Percentiles rank a stretch among this genome's conserved stretches.
Evolutionary conservation across 192 early-diverging fungal species (phyloP).

Genomic region (Entomortierella beljakovae): DNA sequence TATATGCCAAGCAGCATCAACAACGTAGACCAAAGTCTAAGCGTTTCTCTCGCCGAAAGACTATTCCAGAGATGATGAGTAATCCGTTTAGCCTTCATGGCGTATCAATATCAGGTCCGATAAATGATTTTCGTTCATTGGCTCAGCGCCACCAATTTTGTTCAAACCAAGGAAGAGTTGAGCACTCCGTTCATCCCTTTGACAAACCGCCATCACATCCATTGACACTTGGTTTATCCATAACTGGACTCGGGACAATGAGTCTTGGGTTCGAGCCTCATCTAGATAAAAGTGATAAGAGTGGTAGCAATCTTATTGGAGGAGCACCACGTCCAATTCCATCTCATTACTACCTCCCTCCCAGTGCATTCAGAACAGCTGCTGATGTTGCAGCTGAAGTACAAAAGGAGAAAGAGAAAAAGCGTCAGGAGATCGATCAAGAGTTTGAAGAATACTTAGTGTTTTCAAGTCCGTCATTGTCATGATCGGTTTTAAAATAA

Average conservation of each 20-base stretch:
- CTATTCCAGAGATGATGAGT: background rate
- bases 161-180: background rate
- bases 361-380: slow-evolving; percentile 29
- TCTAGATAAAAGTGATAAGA: background rate
- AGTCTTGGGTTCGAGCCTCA: background rate
- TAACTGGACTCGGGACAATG: background rate
- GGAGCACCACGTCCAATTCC: background rate
- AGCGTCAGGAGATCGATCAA: slow-evolving; percentile 8
- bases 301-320: background rate
- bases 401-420: background rate
- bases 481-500: too few species aligned
- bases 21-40: background rate
- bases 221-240: background rate
- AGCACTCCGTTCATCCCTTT: background rate
- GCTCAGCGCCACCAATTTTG: background rate
- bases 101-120: background rate
- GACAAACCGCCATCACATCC: background rate
- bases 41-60: background rate
- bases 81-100: background rate
- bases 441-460: slow-evolving; percentile 19
- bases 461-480: slow-evolving; percentile 1
- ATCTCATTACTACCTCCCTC: slow-evolving; percentile 29
- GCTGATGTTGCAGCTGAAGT: slow-evolving; percentile 21
- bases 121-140: background rate
- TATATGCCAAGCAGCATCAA: slow-evolving; percentile 6